Evolutionary conservation across 1,139 yeast species (phyloP).

Genomic region (Kodamaea arcana): DNA sequence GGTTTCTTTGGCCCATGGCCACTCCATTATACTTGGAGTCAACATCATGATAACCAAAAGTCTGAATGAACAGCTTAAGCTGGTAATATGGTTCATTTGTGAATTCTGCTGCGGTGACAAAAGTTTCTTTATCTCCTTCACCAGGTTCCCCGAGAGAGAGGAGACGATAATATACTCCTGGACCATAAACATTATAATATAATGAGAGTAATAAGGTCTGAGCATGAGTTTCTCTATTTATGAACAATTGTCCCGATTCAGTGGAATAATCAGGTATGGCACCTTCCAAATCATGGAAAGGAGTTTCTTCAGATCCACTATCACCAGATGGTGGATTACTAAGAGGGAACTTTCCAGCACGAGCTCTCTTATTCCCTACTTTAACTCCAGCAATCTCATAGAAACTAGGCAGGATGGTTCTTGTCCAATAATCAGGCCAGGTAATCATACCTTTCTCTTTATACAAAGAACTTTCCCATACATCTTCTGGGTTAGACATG

Average conservation of each 20-base stretch:
- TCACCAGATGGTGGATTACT: neutral
- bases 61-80: slow-evolving; percentile 34
- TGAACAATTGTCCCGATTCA: slow-evolving; percentile 58
- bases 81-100: slow-evolving; percentile 48
- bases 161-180: slow-evolving; percentile 50
- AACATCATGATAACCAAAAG: slow-evolving; percentile 29
- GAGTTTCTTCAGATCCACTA: slow-evolving; percentile 8
- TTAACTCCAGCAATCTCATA: slow-evolving; percentile 60
- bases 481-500: slow-evolving; percentile 32
- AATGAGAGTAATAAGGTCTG: slow-evolving; percentile 48
- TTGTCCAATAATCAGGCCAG: slow-evolving; percentile 85
- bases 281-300: slow-evolving; percentile 52
- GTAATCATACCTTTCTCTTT: slow-evolving; percentile 54
- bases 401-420: slow-evolving; percentile 65
- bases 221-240: slow-evolving; percentile 52
- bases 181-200: slow-evolving; percentile 60
- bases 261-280: slow-evolving; percentile 57
- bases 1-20: slow-evolving; percentile 40
- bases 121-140: slow-evolving; percentile 69
- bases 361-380: slow-evolving; percentile 31
- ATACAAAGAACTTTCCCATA: slow-evolving; percentile 56
- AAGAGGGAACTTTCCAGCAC: slow-evolving; percentile 14
- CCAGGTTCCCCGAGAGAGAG: slow-evolving; percentile 60
- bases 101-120: slow-evolving; percentile 52
- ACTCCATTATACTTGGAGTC: slow-evolving; percentile 29